Evolutionary conservation across 805 yeast genomes (phyloP).

Genomic region (Wickerhamiella alocasiicola): DNA sequence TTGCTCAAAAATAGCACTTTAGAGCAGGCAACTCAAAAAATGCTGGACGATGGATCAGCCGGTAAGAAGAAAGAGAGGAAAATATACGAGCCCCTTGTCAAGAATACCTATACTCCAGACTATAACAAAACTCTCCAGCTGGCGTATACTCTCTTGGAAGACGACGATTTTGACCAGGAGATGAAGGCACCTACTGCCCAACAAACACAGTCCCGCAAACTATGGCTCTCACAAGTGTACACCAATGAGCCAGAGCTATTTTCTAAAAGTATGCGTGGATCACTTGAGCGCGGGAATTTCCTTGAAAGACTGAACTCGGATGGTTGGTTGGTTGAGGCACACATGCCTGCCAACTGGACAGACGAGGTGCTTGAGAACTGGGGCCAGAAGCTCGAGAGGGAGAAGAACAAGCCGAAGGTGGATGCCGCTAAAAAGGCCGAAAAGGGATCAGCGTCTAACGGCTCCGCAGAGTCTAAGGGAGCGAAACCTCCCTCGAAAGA

Average conservation of each 20-base stretch:
- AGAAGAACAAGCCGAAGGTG: background rate
- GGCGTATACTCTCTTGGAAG: slow-evolving; percentile 6
- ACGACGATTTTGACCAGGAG: slow-evolving; percentile 4
- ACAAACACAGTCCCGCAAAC: too few species aligned
- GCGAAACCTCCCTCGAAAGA: too few species aligned
- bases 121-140: slow-evolving; percentile 1
- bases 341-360: background rate
- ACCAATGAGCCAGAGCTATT: background rate
- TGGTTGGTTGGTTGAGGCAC: background rate
- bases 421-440: background rate
- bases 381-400: background rate
- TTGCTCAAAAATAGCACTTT: background rate
- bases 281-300: background rate
- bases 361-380: background rate
- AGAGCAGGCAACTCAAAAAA: slow-evolving; percentile 6
- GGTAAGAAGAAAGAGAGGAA: background rate
- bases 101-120: background rate
- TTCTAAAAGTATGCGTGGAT: background rate
- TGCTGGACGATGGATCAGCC: slow-evolving; percentile 4
- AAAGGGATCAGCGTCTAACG: too few species aligned
- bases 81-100: background rate
- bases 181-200: too few species aligned
- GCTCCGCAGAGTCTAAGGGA: too few species aligned
- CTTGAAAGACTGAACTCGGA: background rate
- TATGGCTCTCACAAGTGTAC: too few species aligned